Base-by-base conservation (phyloP, 1,284 basidiomycete species). In the Polyporus tsugae region DNA sequence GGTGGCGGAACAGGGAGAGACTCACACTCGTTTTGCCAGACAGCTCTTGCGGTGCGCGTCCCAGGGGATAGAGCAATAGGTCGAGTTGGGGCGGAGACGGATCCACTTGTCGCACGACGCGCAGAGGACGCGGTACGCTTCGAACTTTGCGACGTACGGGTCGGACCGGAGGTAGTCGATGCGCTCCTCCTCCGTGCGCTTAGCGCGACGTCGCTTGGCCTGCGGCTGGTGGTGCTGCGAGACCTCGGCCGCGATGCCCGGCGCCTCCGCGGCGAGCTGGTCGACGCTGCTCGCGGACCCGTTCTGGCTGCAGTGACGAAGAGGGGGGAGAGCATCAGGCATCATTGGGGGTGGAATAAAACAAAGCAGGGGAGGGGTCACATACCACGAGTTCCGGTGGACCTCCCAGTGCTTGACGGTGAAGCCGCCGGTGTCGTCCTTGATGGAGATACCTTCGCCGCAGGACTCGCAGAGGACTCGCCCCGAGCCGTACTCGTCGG, bases 41-140 rank as follows among this genome's bases (percentile, higher is more conserved):
- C 91, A 93, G 75, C 90, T 91, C 80, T 87, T 88, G 63, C 91
- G 82, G 75, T 94, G 92, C 11, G 91, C 92, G 74, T 93, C 92
- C 92, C 92, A 94, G 0, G 92, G 92, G 67, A 93, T 93, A n/a
- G 89, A 90, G 77, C 92, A 94, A 75, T 92, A 94, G 0, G 92
- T 93, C 64, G 91, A 93, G 77, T 94, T 94, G 53, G 91, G 91
- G 17, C 92, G 85, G 22, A 94, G 82, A 42, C 92, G 86, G 72
- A 94, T 93, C 92, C 92, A 94, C 77, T 92, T 93, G 78, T 92
- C 88, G 79, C 92, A 94, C 6, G 86, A 87, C 46, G 87, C 89
- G 78, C 92, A 94, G 6, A 93, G 83, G 39, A 94, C 91, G 25
- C 91, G 86, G 75, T 93, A 93, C 0, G 92, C 86, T 79, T 94